Percentiles rank a stretch among this genome's conserved stretches.
Evolutionary conservation across 805 yeast genomes (phyloP).

Genomic region (Tetrapisispora arboricola): DNA sequence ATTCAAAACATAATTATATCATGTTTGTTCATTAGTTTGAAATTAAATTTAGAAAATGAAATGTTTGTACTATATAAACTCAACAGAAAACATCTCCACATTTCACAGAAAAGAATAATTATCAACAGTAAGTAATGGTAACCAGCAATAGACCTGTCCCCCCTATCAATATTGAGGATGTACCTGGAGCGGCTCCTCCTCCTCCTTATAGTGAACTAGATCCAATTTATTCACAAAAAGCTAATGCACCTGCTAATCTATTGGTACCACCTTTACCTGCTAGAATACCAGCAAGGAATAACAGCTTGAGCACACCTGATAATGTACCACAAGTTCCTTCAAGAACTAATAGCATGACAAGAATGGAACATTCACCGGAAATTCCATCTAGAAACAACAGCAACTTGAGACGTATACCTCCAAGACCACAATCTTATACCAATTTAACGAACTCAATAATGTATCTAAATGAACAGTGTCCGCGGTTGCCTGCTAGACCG

Average conservation of each 20-base stretch:
- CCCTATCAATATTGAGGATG: neutral
- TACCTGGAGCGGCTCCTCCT: slow-evolving; percentile 6
- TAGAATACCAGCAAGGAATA: slow-evolving; percentile 9
- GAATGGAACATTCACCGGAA: no score
- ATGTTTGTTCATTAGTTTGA: no score
- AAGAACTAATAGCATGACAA: no score
- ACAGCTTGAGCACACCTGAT: no score
- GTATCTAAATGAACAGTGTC: neutral
- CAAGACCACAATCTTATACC: neutral
- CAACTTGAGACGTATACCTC: neutral
- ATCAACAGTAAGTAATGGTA: neutral
- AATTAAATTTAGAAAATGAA: no score
- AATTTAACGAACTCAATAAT: neutral
- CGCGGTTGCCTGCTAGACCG: slow-evolving; percentile 2
- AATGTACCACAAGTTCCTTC: no score
- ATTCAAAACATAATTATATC: no score
- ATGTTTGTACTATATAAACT: no score
- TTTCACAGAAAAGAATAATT: no score
- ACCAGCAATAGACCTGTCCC: slow-evolving; percentile 1
- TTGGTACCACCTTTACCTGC: slow-evolving; percentile 4
- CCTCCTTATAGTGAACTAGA: slow-evolving; percentile 12
- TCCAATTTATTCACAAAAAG: neutral
- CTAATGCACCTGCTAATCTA: neutral
- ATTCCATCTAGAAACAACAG: no score
- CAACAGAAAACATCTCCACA: no score